Conservation (phyloP, 192 early-diverging fungal species). For the Backusella morwellensis region DNA sequence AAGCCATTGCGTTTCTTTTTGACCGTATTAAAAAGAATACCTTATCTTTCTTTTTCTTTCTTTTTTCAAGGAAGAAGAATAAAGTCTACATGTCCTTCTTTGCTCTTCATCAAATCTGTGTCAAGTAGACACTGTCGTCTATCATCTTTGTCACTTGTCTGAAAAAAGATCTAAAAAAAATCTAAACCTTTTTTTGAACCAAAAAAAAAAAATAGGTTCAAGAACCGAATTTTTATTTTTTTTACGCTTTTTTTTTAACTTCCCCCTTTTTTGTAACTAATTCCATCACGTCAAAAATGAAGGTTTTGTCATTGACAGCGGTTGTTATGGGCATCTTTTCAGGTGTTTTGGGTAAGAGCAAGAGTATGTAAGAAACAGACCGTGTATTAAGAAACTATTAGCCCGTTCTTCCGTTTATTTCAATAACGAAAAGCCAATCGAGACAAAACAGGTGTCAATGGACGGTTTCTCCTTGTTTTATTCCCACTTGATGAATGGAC, state of each 20-base stretch:
- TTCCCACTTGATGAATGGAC: conserved; percentile 27
- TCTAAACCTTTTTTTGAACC: background rate
- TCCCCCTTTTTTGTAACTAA: background rate
- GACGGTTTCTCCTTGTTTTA: conserved; percentile 17
- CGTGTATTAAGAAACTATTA: background rate
- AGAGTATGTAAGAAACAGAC: background rate
- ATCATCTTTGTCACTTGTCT: too few relatives aligned
- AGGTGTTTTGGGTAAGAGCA: background rate
- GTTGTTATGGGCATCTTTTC: background rate
- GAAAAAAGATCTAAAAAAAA: too few relatives aligned
- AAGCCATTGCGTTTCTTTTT: background rate
- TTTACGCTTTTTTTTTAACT: background rate
- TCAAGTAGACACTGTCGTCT: too few relatives aligned
- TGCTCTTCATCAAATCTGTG: too few relatives aligned
- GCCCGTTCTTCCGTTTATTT: conserved; percentile 26
- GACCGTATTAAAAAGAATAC: too few relatives aligned
- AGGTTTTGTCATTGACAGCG: background rate
- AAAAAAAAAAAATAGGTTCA: background rate
- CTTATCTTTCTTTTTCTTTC: background rate
- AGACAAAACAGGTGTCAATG: conserved; percentile 19
- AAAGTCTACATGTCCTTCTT: too few relatives aligned
- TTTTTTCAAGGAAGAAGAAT: too few relatives aligned
- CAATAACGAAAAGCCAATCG: background rate
- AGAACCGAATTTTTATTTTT: background rate
- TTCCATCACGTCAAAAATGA: conserved; percentile 1